A percentile compares a stretch with the other conserved stretches of the same genome.
phyloP scores from a whole-genome alignment of 2,329 filamentous ascomycete species.

The Alternaria sp. region DNA sequence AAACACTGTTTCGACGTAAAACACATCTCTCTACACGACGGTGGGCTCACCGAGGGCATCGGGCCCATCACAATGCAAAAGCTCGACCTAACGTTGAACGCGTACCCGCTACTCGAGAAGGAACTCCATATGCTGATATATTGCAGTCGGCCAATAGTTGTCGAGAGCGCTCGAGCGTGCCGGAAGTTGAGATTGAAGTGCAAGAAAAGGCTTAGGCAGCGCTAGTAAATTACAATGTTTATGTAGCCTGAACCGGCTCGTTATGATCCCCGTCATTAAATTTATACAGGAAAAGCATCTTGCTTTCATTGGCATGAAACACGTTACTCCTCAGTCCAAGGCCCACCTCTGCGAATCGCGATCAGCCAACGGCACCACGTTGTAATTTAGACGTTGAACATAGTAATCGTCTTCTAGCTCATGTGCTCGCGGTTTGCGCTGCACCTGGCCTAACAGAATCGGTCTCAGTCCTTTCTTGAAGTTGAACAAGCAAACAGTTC shows the following conservation, averaged over 20 bases:
- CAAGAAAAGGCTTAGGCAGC: neutral
- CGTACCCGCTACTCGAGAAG: neutral
- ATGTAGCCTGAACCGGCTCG: neutral
- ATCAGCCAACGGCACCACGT: constrained; percentile 11
- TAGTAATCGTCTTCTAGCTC: constrained; percentile 15
- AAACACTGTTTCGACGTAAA: too few relatives aligned
- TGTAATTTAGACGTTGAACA: constrained; percentile 24
- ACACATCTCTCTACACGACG: too few relatives aligned
- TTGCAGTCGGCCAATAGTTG: neutral
- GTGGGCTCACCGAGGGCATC: neutral
- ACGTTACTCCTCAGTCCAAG: constrained; percentile 10
- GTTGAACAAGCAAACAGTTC: constrained; percentile 28
- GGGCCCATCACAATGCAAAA: neutral
- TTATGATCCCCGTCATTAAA: neutral
- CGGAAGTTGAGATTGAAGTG: neutral
- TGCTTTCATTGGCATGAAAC: neutral
- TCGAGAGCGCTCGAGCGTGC: neutral
- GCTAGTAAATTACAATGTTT: neutral
- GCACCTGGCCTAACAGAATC: constrained; percentile 22
- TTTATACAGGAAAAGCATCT: neutral
- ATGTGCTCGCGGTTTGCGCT: constrained; percentile 14
- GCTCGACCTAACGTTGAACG: neutral
- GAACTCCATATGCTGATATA: neutral
- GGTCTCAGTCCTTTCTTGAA: constrained; percentile 36
- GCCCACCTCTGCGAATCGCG: constrained; percentile 17